phyloP scores from a whole-genome alignment of 768 basidiomycete species.

The Suillus variegatus region DNA sequence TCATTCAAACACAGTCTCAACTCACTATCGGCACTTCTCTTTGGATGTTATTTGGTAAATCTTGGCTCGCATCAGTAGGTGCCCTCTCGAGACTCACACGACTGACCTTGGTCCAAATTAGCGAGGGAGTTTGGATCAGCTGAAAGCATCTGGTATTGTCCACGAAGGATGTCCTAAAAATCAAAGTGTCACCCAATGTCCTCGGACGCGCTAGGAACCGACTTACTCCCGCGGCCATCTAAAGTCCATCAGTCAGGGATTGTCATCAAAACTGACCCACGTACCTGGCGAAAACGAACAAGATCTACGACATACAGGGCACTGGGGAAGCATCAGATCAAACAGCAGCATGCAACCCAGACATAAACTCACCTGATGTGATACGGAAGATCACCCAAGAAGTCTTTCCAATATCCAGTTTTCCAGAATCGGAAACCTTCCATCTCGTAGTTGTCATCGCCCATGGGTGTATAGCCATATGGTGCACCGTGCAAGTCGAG shows the following conservation, averaged over 20 bases:
- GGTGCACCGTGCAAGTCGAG: constrained; percentile 90
- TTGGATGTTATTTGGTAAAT: constrained; percentile 96
- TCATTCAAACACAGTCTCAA: constrained; percentile 10
- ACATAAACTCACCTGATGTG: constrained; percentile 78
- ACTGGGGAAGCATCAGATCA: constrained; percentile 42
- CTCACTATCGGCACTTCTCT: constrained; percentile 89
- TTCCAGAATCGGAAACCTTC: constrained; percentile 99
- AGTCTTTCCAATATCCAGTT: constrained; percentile 92
- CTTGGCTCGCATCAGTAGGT: constrained; percentile 37
- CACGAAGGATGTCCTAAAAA: constrained; percentile 78
- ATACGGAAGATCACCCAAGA: constrained; percentile 81
- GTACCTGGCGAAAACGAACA: constrained; percentile 88
- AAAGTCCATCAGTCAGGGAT: constrained; percentile 5
- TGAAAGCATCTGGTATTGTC: constrained; percentile 91
- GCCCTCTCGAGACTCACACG: neutral
- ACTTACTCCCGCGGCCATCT: constrained; percentile 62
- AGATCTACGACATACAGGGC: constrained; percentile 96
- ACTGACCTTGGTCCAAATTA: constrained; percentile 87
- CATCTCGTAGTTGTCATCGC: constrained; percentile 91
- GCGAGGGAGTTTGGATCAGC: constrained; percentile 93
- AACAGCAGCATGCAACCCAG: neutral
- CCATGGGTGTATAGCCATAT: constrained; percentile 98
- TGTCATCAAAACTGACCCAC: constrained; percentile 6
- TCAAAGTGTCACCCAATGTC: neutral
- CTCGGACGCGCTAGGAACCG: neutral